Conservation (phyloP, 2,329 filamentous ascomycete species). For the Pseudogymnoascus sp. region DNA sequence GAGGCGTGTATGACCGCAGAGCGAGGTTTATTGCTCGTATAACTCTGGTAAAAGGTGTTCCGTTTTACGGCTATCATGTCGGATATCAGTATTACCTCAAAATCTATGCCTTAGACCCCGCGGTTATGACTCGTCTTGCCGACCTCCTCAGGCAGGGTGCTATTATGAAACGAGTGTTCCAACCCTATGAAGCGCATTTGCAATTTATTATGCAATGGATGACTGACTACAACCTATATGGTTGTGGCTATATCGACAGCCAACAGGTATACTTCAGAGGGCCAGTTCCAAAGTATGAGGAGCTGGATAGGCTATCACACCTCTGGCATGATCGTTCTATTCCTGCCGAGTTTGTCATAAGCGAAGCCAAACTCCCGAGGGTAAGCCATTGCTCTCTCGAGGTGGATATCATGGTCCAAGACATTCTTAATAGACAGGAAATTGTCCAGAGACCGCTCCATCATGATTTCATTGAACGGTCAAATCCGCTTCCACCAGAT, state of each 20-base stretch:
- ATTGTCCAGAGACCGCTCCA: constrained; percentile 72
- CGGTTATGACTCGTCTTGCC: constrained; percentile 75
- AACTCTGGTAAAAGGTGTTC: constrained; percentile 82
- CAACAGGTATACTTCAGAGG: constrained; percentile 62
- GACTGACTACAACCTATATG: constrained; percentile 96
- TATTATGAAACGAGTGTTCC: constrained; percentile 73
- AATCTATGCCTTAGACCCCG: constrained; percentile 84
- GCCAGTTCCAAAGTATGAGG: constrained; percentile 63
- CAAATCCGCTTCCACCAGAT: constrained; percentile 52
- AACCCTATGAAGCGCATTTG: constrained; percentile 89
- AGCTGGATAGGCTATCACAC: constrained; percentile 51
- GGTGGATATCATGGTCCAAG: constrained; percentile 78
- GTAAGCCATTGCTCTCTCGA: constrained; percentile 85
- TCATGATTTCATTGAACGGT: constrained; percentile 73
- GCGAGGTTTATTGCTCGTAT: constrained; percentile 78
- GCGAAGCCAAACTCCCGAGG: constrained; percentile 58
- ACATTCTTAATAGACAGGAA: constrained; percentile 75
- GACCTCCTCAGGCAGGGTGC: constrained; percentile 83
- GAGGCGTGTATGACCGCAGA: constrained; percentile 61
- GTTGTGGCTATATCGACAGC: constrained; percentile 77
- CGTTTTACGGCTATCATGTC: constrained; percentile 93
- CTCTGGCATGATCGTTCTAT: constrained; percentile 76
- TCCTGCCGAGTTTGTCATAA: constrained; percentile 45
- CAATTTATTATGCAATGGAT: constrained; percentile 95
- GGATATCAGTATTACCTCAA: constrained; percentile 89